Conservation (phyloP, 176 grass and related monocot species). For the Phoenix dactylifera region DNA sequence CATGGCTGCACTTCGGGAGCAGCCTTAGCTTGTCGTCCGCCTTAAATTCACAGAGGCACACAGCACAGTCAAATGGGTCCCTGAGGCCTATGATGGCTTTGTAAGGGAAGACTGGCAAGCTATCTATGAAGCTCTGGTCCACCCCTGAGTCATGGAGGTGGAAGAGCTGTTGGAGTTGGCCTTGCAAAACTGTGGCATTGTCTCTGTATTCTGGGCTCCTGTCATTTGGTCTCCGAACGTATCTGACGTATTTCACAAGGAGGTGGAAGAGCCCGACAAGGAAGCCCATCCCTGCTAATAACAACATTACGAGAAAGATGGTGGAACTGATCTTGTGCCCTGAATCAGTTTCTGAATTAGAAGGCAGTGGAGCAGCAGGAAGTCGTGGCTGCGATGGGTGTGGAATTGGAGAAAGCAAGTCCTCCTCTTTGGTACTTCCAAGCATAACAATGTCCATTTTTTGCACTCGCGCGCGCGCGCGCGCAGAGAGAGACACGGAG, state of each 20-base stretch:
- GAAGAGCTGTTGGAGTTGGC: slow-evolving; percentile 87
- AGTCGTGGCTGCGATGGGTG: slow-evolving; percentile 6
- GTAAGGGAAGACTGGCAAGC: slow-evolving; percentile 5
- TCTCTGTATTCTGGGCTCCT: slow-evolving; percentile 14
- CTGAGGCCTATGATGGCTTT: neutral
- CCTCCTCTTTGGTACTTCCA: too few species aligned
- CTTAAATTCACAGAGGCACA: slow-evolving; percentile 4
- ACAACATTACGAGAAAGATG: slow-evolving; percentile 64
- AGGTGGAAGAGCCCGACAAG: slow-evolving; percentile 73
- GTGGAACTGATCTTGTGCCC: slow-evolving; percentile 63
- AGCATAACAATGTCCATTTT: too few species aligned
- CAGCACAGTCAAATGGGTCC: slow-evolving; percentile 8
- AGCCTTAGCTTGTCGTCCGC: slow-evolving; percentile 1
- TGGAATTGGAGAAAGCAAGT: slow-evolving; percentile 20
- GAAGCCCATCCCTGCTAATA: slow-evolving; percentile 76
- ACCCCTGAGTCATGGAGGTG: slow-evolving; percentile 63
- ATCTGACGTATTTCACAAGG: slow-evolving; percentile 36
- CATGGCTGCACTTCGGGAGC: neutral
- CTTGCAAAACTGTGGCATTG: slow-evolving; percentile 49
- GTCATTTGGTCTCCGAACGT: slow-evolving; percentile 36
- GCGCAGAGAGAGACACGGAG: too few species aligned
- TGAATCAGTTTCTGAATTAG: slow-evolving; percentile 9
- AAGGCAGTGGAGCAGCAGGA: slow-evolving; percentile 6
- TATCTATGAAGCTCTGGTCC: slow-evolving; percentile 17
- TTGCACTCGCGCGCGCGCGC: too few species aligned